These are phyloP conservation scores for Hibiscus tridactylites DNA, from an alignment of 345 rosid species.

Conservation along the genomic window DNA sequence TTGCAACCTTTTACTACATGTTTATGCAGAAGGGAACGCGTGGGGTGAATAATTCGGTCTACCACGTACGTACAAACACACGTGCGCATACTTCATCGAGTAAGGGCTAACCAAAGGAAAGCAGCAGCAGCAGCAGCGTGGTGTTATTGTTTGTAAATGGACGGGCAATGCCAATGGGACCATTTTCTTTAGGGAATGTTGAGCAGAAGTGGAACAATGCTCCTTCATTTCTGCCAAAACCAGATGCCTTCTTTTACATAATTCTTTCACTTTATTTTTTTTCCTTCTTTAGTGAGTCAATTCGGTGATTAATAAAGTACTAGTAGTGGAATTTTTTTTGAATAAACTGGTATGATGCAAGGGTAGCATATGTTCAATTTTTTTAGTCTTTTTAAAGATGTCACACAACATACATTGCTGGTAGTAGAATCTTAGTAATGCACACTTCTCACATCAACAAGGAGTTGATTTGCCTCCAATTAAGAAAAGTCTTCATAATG, in stretches of 20 bases:
- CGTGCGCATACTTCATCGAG: constrained; percentile 36
- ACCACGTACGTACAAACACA: constrained; percentile 36
- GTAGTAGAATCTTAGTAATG: constrained; percentile 29
- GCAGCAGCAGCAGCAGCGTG: too few species aligned
- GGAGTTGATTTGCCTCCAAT: constrained; percentile 8
- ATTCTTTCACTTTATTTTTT: too few species aligned
- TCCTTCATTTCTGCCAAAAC: constrained; percentile 24
- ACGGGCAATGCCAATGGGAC: constrained; percentile 20
- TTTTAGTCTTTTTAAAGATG: too few species aligned
- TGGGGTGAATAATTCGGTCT: not conserved
- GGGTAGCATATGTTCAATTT: too few species aligned
- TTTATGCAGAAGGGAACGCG: not conserved
- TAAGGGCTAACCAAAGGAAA: not conserved
- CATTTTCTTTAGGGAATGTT: constrained; percentile 30
- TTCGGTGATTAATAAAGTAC: not conserved
- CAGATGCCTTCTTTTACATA: too few species aligned
- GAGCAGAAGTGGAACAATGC: constrained; percentile 28
- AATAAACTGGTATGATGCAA: too few species aligned
- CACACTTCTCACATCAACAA: constrained; percentile 26
- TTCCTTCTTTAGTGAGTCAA: not conserved
- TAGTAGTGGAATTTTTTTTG: too few species aligned
- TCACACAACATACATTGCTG: too few species aligned
- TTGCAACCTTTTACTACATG: too few species aligned
- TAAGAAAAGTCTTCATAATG: constrained; percentile 15
- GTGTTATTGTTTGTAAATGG: not conserved